Conservation (phyloP, 257 asterid species). For the Echium plantagineum region DNA sequence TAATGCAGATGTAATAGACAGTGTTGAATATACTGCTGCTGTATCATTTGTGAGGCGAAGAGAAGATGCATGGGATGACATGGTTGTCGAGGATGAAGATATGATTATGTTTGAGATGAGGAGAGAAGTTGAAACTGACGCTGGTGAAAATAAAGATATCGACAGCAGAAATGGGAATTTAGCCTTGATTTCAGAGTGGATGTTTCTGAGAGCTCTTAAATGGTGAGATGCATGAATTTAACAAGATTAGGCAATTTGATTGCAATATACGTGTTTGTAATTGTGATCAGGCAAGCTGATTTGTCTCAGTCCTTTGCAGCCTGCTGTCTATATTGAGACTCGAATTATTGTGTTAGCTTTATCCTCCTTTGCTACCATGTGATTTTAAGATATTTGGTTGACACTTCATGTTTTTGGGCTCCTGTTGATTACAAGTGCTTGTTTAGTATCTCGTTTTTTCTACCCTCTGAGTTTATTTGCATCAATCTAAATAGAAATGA, state of each 20-base stretch:
- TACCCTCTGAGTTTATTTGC: neutral
- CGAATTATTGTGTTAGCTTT: no score
- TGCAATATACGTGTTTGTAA: neutral
- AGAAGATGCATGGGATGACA: constrained; percentile 3
- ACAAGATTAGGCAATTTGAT: neutral
- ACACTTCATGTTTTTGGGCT: neutral
- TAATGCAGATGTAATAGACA: neutral
- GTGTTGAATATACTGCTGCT: constrained; percentile 6
- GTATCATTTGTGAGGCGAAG: constrained; percentile 2
- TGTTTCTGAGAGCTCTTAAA: constrained; percentile 58
- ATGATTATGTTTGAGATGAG: constrained; percentile 21
- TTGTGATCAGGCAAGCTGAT: no score
- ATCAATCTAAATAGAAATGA: no score
- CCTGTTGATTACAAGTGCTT: neutral
- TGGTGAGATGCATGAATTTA: constrained; percentile 26
- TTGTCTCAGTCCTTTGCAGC: no score
- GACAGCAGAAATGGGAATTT: constrained; percentile 17
- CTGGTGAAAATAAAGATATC: constrained; percentile 24
- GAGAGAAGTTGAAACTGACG: constrained; percentile 26
- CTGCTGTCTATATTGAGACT: no score
- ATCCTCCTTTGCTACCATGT: no score
- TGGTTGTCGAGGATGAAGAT: constrained; percentile 13
- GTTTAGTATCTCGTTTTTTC: neutral
- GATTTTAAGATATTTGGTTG: no score
- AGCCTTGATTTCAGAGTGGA: constrained; percentile 68